Base-by-base conservation (phyloP, 106 monocot genomes). In the Dendrobium huoshanense region DNA sequence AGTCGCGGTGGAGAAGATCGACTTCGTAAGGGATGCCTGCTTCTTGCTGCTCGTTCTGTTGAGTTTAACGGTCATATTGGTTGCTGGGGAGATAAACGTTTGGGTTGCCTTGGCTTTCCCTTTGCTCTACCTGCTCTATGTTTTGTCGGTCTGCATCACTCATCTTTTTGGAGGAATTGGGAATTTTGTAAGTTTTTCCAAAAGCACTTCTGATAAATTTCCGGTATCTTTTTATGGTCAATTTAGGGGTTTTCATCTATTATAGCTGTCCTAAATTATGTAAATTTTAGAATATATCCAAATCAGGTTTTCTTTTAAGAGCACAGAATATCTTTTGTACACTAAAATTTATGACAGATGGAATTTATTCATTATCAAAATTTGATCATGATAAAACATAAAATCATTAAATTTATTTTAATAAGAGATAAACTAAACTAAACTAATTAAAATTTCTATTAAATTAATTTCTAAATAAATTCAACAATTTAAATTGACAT, bases 51-150 rank as follows among this genome's bases (percentile, higher is more conserved):
- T 85, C 18, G 87, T 81, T 16, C 84, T 84, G 19, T 65, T 51
- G 19, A 48, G 47, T 2, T 25, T 89, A 3, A 7, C 78, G 6
- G 56, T 55, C 25, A 67, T 89, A 42, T 11, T 89, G 5, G 15
- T 79, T 19, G 27, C 77, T 5, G 87, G 87, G 4, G 51, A 77
- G 77, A 82, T 87, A 40, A 89, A 55, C 19, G 8, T 89, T 2
- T 84, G 76, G 72, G 79, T 79, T 31, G 89, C 89, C 1, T 43
- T 87, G 48, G 87, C 82, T 7, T 89, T 89, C 78, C 49, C 84
- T 18, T 79, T 79, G 37, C 86, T 89, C 45, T 89, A 89, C 79
- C 22, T 78, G 37, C 67, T 82, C 27, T 89, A 87, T 31, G 77
- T 86, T 18, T 40, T 82, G 80, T 67, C 84, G 43, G 84, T 89